Percentiles rank a stretch among this genome's conserved stretches.
Conservation (phyloP, 306 rosid genomes). For the Dryas drummondii region DNA sequence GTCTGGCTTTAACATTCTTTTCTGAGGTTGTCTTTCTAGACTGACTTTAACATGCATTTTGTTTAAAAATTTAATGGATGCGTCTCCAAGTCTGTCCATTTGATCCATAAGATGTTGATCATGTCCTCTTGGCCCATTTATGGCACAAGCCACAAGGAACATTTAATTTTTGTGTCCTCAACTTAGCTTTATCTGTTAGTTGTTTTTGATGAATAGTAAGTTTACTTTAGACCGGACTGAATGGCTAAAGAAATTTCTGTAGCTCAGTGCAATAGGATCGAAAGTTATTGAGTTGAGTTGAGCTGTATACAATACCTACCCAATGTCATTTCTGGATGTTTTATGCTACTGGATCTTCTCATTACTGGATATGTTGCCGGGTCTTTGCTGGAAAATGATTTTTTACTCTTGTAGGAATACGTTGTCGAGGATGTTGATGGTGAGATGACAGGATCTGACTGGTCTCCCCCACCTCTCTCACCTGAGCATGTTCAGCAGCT, state of each 20-base stretch:
- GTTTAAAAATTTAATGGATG: neutral
- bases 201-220: neutral
- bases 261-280: neutral
- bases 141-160: neutral
- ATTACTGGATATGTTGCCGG: neutral
- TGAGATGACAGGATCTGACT: slow-evolving; percentile 83
- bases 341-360: neutral
- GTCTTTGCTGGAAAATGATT: slow-evolving; percentile 24
- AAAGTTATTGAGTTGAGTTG: neutral
- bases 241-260: neutral
- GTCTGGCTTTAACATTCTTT: neutral
- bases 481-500: slow-evolving; percentile 91
- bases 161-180: neutral
- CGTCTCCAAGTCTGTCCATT: neutral
- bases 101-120: neutral
- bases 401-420: slow-evolving; percentile 60
- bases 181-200: neutral
- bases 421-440: slow-evolving; percentile 97
- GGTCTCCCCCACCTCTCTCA: slow-evolving; percentile 87
- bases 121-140: neutral
- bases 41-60: neutral
- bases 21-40: neutral
- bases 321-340: neutral
- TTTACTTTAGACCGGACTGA: neutral
- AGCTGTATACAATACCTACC: neutral